A percentile compares a stretch with the other conserved stretches of the same genome.
Conservation (phyloP, 768 basidiomycete genomes). For the Mycena chlorophos region DNA sequence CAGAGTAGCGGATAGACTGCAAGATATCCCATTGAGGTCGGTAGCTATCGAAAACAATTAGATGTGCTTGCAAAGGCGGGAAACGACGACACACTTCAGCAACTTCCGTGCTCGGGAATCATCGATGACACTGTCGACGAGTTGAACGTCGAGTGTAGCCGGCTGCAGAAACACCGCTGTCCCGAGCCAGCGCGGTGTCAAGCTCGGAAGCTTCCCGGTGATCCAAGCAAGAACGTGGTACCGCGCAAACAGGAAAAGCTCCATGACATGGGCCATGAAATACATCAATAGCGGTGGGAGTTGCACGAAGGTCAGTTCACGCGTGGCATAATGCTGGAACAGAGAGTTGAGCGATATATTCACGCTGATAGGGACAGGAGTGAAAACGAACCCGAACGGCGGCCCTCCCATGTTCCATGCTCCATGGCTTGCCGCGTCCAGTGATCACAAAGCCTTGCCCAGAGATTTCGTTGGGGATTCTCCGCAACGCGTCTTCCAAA, state of each 20-base stretch:
- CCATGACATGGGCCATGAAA: constrained; percentile 33
- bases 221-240: constrained; percentile 27
- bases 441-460: constrained; percentile 38
- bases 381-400: constrained; percentile 31
- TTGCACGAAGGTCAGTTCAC: constrained; percentile 28
- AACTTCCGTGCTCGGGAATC: constrained; percentile 36
- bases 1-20: constrained; percentile 34
- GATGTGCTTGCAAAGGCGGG: not conserved
- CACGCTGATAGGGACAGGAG: not conserved
- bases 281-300: constrained; percentile 32
- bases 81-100: constrained; percentile 27
- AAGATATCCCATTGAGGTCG: constrained; percentile 32
- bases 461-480: constrained; percentile 26
- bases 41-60: constrained; percentile 22
- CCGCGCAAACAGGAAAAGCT: constrained; percentile 32
- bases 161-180: constrained; percentile 34
- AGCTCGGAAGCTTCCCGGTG: constrained; percentile 20
- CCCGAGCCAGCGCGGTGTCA: constrained; percentile 34
- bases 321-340: constrained; percentile 31
- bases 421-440: constrained; percentile 34
- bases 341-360: not conserved
- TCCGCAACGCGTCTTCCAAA: constrained; percentile 31
- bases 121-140: constrained; percentile 32
- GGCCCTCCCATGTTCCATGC: constrained; percentile 28
- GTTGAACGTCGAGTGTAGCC: constrained; percentile 30